phyloP scores from a whole-genome alignment of 1,139 yeast genomes.

The Entelexis paramagnoliae region DNA sequence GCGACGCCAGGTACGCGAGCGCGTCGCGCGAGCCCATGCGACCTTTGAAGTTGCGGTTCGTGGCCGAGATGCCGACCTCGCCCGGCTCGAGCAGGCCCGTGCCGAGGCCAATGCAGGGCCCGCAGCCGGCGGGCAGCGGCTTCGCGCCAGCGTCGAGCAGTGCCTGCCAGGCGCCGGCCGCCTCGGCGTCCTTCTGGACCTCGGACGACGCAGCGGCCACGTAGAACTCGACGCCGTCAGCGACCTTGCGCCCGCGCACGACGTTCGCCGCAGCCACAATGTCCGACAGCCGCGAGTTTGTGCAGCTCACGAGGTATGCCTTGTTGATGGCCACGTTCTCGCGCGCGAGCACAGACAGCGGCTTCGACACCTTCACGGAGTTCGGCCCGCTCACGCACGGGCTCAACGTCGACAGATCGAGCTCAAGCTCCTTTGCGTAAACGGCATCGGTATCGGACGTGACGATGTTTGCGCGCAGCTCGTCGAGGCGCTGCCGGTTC shows the following conservation, averaged over 20 bases:
- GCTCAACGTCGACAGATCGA: conserved; percentile 75
- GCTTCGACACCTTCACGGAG: conserved; percentile 80
- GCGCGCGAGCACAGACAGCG: conserved; percentile 62
- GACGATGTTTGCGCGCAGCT: conserved; percentile 38
- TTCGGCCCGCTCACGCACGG: conserved; percentile 95
- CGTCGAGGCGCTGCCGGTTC: conserved; percentile 47
- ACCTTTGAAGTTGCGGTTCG: conserved; percentile 96
- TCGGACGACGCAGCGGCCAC: conserved; percentile 94
- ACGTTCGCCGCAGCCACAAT: conserved; percentile 90
- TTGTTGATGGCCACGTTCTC: conserved; percentile 73
- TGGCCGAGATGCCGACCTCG: conserved; percentile 96
- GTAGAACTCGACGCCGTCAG: conserved; percentile 84
- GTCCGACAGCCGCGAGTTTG: conserved; percentile 87
- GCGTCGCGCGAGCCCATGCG: conserved; percentile 99
- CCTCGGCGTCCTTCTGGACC: conserved; percentile 88
- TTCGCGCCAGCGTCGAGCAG: conserved; percentile 86
- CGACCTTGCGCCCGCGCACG: conserved; percentile 67
- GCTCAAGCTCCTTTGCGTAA: conserved; percentile 76
- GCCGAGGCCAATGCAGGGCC: conserved; percentile 98
- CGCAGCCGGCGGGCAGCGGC: conserved; percentile 97
- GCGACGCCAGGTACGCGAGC: conserved; percentile 88
- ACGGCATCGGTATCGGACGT: conserved; percentile 64
- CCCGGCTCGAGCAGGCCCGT: conserved; percentile 88
- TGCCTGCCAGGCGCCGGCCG: conserved; percentile 82
- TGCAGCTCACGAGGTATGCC: conserved; percentile 96